These are phyloP conservation scores for Cryptococcus amylolentus DNA, from an alignment of 1,284 basidiomycete genomes.

Conservation along the genomic window DNA sequence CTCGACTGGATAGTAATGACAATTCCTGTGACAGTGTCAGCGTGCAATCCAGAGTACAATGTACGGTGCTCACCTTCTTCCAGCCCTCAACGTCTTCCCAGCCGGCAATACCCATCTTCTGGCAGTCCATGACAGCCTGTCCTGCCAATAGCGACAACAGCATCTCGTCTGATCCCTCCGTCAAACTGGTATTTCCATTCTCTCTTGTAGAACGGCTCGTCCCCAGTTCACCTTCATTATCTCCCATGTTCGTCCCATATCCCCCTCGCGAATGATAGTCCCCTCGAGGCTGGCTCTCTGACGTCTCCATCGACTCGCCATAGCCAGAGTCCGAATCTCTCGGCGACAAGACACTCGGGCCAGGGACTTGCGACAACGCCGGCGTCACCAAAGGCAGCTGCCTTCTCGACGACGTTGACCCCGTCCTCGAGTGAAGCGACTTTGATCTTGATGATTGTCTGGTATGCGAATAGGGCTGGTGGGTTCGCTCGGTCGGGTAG, in stretches of 20 bases:
- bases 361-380: background rate
- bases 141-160: constrained; percentile 77
- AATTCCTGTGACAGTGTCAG: constrained; percentile 35
- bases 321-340: constrained; percentile 6
- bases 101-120: constrained; percentile 66
- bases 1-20: constrained; percentile 35
- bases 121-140: constrained; percentile 70
- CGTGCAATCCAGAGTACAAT: background rate
- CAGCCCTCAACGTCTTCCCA: constrained; percentile 86
- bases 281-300: constrained; percentile 4
- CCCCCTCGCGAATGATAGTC: constrained; percentile 1
- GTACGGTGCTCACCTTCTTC: constrained; percentile 37
- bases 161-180: constrained; percentile 61
- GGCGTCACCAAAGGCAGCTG: too few relatives aligned
- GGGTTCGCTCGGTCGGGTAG: too few relatives aligned
- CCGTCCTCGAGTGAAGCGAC: too few relatives aligned
- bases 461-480: background rate
- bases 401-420: too few relatives aligned
- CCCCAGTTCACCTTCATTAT: constrained; percentile 1
- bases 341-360: constrained; percentile 5
- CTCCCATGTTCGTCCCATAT: background rate
- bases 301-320: background rate
- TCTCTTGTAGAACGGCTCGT: constrained; percentile 7
- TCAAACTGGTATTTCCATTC: constrained; percentile 17
- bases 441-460: background rate